Evolutionary conservation across 106 monocot species (phyloP).

Genomic region (Narthecium ossifragum): DNA sequence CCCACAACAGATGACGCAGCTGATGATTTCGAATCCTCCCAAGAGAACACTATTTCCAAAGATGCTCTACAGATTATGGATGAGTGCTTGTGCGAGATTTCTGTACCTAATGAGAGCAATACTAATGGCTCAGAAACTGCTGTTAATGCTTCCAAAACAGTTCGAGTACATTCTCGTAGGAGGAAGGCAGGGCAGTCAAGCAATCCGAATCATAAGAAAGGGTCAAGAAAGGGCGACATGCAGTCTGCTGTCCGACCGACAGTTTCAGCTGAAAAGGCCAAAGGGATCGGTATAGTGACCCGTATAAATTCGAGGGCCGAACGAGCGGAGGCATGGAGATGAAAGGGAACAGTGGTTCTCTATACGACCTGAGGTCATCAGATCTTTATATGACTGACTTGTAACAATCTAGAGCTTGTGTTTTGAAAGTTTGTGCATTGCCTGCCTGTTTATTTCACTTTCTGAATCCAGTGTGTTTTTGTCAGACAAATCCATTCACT

Average conservation of each 20-base stretch:
- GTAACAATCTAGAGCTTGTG: neutral
- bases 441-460: neutral
- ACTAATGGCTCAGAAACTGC: constrained; percentile 12
- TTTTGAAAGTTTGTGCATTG: neutral
- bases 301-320: constrained; percentile 70
- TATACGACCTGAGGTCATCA: no score
- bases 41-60: constrained; percentile 1
- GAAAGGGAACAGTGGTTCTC: constrained; percentile 14
- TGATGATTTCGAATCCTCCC: constrained; percentile 1
- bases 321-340: constrained; percentile 81
- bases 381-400: neutral
- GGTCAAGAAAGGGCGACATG: constrained; percentile 28
- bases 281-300: constrained; percentile 52
- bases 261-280: constrained; percentile 38
- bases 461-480: no score
- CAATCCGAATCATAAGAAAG: constrained; percentile 28
- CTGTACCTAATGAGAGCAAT: constrained; percentile 6
- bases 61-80: neutral
- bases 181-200: constrained; percentile 18
- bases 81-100: constrained; percentile 6
- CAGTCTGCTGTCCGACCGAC: constrained; percentile 6
- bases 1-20: constrained; percentile 6
- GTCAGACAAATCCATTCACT: no score
- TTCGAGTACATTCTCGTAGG: constrained; percentile 9
- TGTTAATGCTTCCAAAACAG: constrained; percentile 1